Evolutionary conservation across 306 rosid genomes (phyloP), one percentile per base, ranked within the genome.

Genomic region (Trichosanthes cucumerina): DNA sequence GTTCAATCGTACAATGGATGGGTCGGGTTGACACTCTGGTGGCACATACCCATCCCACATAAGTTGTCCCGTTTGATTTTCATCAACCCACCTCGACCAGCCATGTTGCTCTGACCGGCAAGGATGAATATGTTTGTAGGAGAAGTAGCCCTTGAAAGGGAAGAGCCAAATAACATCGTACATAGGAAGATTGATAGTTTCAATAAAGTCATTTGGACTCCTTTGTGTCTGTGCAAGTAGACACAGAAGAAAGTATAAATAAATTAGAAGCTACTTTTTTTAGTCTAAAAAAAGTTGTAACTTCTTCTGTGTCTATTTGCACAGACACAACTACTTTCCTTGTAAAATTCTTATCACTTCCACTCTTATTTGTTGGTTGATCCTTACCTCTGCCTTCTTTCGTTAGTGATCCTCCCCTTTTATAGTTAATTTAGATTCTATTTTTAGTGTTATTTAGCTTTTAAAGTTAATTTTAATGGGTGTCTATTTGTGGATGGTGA

Each of bases 11-110:
- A 44, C 24, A 12, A 74, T 49, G 1, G 11, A 44, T 44, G 57
- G 57, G 41, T 18, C 11, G 10, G 78, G 26, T 49, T 49, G 28
- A 16, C 23, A 74, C 13, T 44, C 24, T 4, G 21, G 62, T 28
- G 60, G 78, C 16, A 73, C 36, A 28, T 9, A 5, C 13, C 78
- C 60, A 46, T 49, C 58, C 78, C 78, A 73, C 6, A 0, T 14
- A 3, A 15, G 0, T 0, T 49, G 6, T 0, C 59, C 59, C 0
- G 39, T 26, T 5, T 7, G 1, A 36, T 44, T 9, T 28, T 26
- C 49, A 11, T 49, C 78, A 26, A 74, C 78, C 78, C 78, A 74
- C 59, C 78, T 28, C 78, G 78, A 4, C 78, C 78, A 49, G 62
- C 78, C 78, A 74, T 74, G 26, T 74, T 73, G 43, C 78, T 74